phyloP scores from a whole-genome alignment of 2,329 filamentous ascomycete species.

The Penicillium janthinellum region DNA sequence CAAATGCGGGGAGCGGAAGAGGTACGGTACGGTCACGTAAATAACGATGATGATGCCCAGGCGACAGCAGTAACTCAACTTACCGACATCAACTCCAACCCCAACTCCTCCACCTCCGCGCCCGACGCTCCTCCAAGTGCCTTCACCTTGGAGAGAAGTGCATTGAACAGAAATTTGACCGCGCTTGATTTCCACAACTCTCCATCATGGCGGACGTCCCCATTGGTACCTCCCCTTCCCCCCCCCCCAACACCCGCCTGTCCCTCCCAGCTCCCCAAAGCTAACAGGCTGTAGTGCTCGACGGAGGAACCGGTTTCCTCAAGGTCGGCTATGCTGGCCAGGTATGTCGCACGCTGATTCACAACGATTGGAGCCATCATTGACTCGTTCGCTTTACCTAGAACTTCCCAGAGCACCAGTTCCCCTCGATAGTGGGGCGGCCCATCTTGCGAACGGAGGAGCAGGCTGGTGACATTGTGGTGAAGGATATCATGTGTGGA shows the following conservation, averaged over 20 bases:
- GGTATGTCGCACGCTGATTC: constrained; percentile 48
- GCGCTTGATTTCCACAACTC: constrained; percentile 12
- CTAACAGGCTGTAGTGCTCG: constrained; percentile 72
- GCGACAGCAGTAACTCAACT: constrained; percentile 20
- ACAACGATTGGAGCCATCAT: constrained; percentile 2
- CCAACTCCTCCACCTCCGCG: constrained; percentile 22
- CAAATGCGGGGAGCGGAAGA: constrained; percentile 19
- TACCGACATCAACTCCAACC: constrained; percentile 24
- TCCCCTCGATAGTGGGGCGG: constrained; percentile 95
- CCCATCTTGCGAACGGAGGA: constrained; percentile 98
- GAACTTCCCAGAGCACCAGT: constrained; percentile 99
- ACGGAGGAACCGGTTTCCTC: constrained; percentile 99
- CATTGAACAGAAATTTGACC: constrained; percentile 2
- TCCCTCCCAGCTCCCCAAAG: constrained; percentile 28
- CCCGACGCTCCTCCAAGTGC: constrained; percentile 21
- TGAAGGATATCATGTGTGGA: constrained; percentile 99
- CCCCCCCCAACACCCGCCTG: constrained; percentile 26
- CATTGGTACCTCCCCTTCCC: constrained; percentile 46
- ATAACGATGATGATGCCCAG: constrained; percentile 28
- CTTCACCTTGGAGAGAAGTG: constrained; percentile 16
- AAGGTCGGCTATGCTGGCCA: constrained; percentile 98
- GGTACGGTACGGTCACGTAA: constrained; percentile 33
- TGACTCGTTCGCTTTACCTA: constrained; percentile 43
- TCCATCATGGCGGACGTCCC: constrained; percentile 51
- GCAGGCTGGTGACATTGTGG: constrained; percentile 69